Conservation (phyloP, 768 basidiomycete genomes). For the Suillus variegatus region DNA sequence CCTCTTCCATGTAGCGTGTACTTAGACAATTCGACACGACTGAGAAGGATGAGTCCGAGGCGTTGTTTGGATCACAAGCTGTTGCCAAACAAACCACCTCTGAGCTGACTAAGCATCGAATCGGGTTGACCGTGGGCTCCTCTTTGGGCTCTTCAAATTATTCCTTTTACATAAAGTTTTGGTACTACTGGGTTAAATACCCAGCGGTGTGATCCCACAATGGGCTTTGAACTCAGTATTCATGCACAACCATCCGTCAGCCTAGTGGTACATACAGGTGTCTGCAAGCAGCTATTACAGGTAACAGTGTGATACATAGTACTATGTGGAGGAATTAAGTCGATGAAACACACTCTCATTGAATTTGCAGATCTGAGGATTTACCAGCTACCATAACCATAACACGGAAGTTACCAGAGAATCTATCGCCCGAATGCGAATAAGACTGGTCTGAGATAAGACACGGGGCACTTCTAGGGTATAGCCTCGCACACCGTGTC, state of each 20-base stretch:
- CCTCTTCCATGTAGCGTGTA: no score
- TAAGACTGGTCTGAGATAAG: neutral
- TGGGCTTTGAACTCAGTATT: neutral
- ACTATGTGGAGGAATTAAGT: neutral
- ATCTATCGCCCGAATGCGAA: neutral
- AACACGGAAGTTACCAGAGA: neutral
- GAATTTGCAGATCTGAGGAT: neutral
- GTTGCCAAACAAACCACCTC: neutral
- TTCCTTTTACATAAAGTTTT: neutral
- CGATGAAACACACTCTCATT: neutral
- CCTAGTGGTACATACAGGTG: no score
- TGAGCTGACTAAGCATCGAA: neutral
- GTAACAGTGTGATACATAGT: no score
- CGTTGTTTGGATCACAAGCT: constrained; percentile 2
- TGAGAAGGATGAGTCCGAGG: neutral
- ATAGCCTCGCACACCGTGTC: neutral
- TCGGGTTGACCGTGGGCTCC: no score
- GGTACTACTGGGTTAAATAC: neutral
- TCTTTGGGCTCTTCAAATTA: no score
- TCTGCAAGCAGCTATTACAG: no score
- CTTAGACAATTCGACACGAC: no score
- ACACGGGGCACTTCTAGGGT: neutral
- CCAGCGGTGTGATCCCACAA: neutral
- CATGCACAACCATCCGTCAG: no score
- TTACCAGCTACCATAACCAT: neutral